Percentiles rank a stretch among this genome's conserved stretches.
Conservation (phyloP, 352 stramenopile species). For the Phytophthora sansomeana region DNA sequence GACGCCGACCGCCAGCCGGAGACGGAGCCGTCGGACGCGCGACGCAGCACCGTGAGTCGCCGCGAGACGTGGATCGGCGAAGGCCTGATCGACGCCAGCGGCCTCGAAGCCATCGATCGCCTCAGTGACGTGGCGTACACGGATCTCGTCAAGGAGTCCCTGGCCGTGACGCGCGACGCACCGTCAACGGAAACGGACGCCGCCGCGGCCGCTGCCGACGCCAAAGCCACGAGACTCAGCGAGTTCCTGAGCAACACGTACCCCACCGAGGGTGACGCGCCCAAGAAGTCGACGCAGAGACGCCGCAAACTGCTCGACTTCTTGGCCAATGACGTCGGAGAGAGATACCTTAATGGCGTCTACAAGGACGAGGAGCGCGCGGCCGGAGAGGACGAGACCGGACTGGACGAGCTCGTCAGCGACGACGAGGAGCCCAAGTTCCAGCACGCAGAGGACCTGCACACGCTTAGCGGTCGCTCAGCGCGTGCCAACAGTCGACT, state of each 20-base stretch:
- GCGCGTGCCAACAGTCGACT: slow-evolving; percentile 62
- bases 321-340: slow-evolving; percentile 72
- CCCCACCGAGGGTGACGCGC: slow-evolving; percentile 27
- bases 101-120: slow-evolving; percentile 60
- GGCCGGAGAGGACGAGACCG: slow-evolving; percentile 29
- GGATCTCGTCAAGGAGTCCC: slow-evolving; percentile 41
- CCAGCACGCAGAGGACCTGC: slow-evolving; percentile 25
- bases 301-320: slow-evolving; percentile 81
- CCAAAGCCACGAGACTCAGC: slow-evolving; percentile 48
- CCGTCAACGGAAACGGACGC: slow-evolving; percentile 20
- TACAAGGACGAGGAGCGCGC: slow-evolving; percentile 70
- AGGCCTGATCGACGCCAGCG: slow-evolving; percentile 60
- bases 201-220: slow-evolving; percentile 11
- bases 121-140: slow-evolving; percentile 52
- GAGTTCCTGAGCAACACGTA: slow-evolving; percentile 57
- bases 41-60: slow-evolving; percentile 39
- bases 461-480: slow-evolving; percentile 25
- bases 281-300: slow-evolving; percentile 44
- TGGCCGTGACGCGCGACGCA: slow-evolving; percentile 11
- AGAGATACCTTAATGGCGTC: slow-evolving; percentile 74
- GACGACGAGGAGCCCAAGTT: slow-evolving; percentile 35
- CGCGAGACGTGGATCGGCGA: slow-evolving; percentile 78
- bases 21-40: slow-evolving; percentile 29
- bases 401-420: slow-evolving; percentile 34
- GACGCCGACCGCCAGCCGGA: slow-evolving; percentile 18